Conservation (phyloP, 768 basidiomycete genomes). For the Leccinum sublutescens region DNA sequence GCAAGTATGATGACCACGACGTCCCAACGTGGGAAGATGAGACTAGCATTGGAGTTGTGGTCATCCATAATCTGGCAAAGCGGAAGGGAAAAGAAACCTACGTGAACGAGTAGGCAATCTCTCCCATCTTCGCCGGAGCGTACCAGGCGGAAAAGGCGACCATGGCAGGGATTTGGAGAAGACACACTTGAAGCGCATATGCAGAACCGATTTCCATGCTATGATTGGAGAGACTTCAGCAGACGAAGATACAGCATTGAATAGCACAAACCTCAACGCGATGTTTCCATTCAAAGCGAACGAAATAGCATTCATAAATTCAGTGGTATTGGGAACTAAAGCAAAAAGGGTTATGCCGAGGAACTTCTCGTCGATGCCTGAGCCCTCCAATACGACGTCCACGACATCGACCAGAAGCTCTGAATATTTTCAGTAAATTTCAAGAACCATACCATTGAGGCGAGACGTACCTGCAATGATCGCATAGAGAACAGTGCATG, state of each 20-base stretch:
- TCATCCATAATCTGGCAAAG: neutral
- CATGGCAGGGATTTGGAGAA: conserved; percentile 98
- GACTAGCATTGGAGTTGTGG: conserved; percentile 42
- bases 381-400: conserved; percentile 86
- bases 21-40: conserved; percentile 99
- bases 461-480: conserved; percentile 81
- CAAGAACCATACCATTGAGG: neutral
- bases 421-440: conserved; percentile 32
- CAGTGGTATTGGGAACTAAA: conserved; percentile 96
- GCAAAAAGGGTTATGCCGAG: conserved; percentile 96
- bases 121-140: conserved; percentile 80
- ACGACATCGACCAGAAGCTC: conserved; percentile 95
- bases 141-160: conserved; percentile 98
- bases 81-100: conserved; percentile 41
- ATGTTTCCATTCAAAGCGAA: conserved; percentile 98
- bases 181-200: conserved; percentile 96
- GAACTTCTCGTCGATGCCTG: conserved; percentile 96
- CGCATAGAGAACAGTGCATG: conserved; percentile 91
- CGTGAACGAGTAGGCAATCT: conserved; percentile 91
- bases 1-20: conserved; percentile 92
- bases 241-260: neutral
- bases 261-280: conserved; percentile 70
- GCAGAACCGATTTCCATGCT: conserved; percentile 99
- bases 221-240: conserved; percentile 3
- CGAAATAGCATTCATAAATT: conserved; percentile 99